Evolutionary conservation across 2,329 filamentous ascomycete species (phyloP), one percentile per base, ranked within the genome.

Genomic region (Paracamarosporium sp.): DNA sequence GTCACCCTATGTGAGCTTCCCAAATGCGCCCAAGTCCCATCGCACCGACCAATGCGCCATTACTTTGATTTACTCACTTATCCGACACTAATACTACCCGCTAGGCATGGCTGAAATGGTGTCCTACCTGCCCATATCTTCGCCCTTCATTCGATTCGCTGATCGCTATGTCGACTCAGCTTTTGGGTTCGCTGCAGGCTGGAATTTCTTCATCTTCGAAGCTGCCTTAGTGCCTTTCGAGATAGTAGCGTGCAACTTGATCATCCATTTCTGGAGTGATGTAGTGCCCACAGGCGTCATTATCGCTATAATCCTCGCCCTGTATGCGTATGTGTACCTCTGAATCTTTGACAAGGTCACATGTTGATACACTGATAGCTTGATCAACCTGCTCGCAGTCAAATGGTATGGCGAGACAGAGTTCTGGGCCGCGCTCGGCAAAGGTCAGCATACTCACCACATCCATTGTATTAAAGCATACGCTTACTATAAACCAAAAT

Each of bases 91-190:
- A 73, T 59, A 33, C 31, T 12, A 28, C 25, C 43, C 20, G 28
- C 13, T 61, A 78, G 75, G 78, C 70, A 86, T 90, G 78, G 88
- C 88, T 12, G 90, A 92, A 72, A 91, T 92, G 89, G 89, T 91
- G 7, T 90, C 88, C 0, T 91, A 90, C 62, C 79, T 91, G 2
- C 90, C 90, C 7, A 90, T 93, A 53, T 91, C 89, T 0, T 91
- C 89, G 38, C 89, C 90, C 0, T 93, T 93, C 73, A 90, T 93
- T 69, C 87, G 88, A 25, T 91, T 93, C 67, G 90, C 90, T 4
- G 89, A 89, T 13, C 85, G 88, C 45, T 92, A 87, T 63, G 89
- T 92, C 28, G 90, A 92, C 64, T 88, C 91, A 62, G 88, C 89
- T 2, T 90, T 92, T 57, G 89, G 89, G 0, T 88, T 91, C 55